phyloP scores from a whole-genome alignment of 2,329 filamentous ascomycete species.

The Talaromyces marneffei region DNA sequence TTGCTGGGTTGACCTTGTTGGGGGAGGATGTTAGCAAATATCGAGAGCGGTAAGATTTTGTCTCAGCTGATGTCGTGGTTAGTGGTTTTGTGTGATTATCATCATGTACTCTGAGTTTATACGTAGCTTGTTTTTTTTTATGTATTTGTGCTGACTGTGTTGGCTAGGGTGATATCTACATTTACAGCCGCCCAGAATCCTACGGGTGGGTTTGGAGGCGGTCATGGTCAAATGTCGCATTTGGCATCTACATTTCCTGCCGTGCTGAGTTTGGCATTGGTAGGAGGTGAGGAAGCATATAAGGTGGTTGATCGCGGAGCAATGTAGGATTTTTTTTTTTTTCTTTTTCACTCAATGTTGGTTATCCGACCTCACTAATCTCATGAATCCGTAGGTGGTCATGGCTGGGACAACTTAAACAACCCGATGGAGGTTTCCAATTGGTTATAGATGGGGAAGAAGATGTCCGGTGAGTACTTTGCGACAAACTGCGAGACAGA shows the following conservation, averaged over 20 bases:
- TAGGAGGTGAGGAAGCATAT: slow-evolving; percentile 69
- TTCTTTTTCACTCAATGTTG: background rate
- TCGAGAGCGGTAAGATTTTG: slow-evolving; percentile 50
- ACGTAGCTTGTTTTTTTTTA: background rate
- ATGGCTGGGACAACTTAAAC: slow-evolving; percentile 82
- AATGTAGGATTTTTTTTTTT: slow-evolving; percentile 61
- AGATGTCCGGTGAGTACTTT: slow-evolving; percentile 67
- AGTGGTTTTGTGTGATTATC: background rate
- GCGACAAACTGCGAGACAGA: background rate
- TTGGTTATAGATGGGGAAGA: slow-evolving; percentile 83
- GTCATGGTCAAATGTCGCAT: slow-evolving; percentile 85
- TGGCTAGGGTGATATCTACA: slow-evolving; percentile 60
- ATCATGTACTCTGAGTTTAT: background rate
- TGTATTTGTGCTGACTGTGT: slow-evolving; percentile 12
- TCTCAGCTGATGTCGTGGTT: background rate
- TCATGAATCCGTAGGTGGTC: slow-evolving; percentile 56
- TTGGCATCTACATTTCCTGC: slow-evolving; percentile 84
- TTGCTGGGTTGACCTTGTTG: slow-evolving; percentile 68
- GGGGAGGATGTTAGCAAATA: slow-evolving; percentile 66
- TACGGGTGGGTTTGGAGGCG: slow-evolving; percentile 82
- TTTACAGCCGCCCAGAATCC: slow-evolving; percentile 75
- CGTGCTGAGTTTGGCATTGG: slow-evolving; percentile 69
- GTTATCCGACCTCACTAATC: slow-evolving; percentile 11
- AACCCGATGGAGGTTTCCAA: slow-evolving; percentile 80
- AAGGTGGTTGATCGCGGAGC: slow-evolving; percentile 70